Conservation (phyloP, 108 stramenopile genomes). For the Skeletonema potamos region DNA sequence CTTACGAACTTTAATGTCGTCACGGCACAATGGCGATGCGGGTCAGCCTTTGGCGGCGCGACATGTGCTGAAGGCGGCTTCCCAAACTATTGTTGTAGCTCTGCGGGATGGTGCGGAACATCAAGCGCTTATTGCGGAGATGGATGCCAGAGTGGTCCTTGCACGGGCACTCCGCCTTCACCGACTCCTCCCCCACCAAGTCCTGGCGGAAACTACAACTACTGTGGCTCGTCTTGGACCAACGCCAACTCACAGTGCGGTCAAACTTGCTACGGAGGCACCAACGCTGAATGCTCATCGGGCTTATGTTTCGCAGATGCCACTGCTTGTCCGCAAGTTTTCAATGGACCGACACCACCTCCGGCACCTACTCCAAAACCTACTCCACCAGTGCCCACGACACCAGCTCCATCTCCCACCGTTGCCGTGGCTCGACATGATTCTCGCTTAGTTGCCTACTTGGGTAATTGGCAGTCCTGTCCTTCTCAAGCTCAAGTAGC, state of each 20-base stretch:
- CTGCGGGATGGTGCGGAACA: background rate
- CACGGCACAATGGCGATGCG: background rate
- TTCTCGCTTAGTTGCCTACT: conserved; percentile 57
- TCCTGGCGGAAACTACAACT: background rate
- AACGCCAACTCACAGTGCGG: background rate
- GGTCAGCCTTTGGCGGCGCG: background rate
- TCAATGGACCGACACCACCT: background rate
- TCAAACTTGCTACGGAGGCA: background rate
- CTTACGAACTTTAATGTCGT: background rate
- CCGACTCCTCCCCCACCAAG: background rate
- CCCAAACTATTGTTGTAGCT: background rate
- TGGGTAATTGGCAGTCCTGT: conserved; percentile 68
- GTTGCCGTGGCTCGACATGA: conserved; percentile 16
- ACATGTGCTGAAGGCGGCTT: background rate
- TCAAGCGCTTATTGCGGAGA: background rate
- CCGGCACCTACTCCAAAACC: background rate
- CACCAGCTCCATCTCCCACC: conserved; percentile 6
- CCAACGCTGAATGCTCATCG: background rate
- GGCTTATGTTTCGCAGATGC: background rate
- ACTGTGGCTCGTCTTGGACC: background rate
- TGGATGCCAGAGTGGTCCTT: background rate
- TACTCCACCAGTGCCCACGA: conserved; percentile 13
- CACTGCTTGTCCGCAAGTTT: background rate
- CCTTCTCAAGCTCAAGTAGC: conserved; percentile 47
- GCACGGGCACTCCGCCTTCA: background rate